These are phyloP conservation scores for Pleurozium schreberi DNA, from an alignment of 225 moss, liverwort and hornwort species.

Conservation along the genomic window DNA sequence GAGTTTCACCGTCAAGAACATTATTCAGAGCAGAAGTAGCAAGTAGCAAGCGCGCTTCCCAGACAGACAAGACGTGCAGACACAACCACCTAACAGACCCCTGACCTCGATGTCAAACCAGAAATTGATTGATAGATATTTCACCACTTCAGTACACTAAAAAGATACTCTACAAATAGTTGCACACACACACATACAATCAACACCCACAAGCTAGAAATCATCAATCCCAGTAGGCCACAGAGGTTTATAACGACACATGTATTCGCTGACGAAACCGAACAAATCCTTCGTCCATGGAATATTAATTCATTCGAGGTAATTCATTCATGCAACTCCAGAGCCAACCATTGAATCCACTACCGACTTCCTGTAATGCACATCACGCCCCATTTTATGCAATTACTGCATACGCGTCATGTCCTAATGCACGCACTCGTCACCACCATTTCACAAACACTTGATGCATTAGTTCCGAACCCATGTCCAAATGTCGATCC, in stretches of 20 bases:
- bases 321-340: neutral
- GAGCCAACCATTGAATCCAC: no score
- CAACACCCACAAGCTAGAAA: neutral
- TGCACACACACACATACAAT: neutral
- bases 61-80: neutral
- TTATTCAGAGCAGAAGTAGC: neutral
- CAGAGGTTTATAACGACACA: neutral
- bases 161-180: rapidly evolving
- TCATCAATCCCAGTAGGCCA: no score
- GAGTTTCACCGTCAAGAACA: neutral
- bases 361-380: no score
- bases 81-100: neutral
- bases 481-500: no score
- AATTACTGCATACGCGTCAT: neutral
- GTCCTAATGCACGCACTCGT: neutral
- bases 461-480: neutral
- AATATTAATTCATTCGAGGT: neutral
- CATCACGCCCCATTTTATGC: neutral
- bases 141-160: neutral
- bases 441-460: no score
- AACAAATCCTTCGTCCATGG: neutral
- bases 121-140: neutral
- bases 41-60: no score
- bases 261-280: no score
- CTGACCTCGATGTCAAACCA: neutral